Evolutionary conservation across 2,329 filamentous ascomycete genomes (phyloP).

Genomic region (Ophiostoma ulmi): DNA sequence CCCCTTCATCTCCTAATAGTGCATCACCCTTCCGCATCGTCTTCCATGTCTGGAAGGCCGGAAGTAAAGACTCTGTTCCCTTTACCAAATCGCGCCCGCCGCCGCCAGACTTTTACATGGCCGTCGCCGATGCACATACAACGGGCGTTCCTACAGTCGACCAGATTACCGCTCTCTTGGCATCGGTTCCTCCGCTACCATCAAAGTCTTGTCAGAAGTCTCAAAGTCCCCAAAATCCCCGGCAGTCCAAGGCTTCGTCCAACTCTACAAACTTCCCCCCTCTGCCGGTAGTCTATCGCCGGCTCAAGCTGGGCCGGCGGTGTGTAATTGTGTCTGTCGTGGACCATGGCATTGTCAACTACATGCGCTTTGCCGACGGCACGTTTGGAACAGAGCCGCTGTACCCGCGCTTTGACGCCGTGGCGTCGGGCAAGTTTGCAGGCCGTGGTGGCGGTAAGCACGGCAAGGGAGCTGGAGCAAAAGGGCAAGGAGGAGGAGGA

Average conservation of each 20-base stretch:
- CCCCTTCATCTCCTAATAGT: constrained; percentile 29
- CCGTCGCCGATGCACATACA: constrained; percentile 70
- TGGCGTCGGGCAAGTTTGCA: constrained; percentile 34
- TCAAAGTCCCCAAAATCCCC: neutral
- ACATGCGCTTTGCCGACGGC: constrained; percentile 72
- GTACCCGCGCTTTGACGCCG: constrained; percentile 53
- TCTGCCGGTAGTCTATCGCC: constrained; percentile 55
- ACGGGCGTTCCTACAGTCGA: constrained; percentile 66
- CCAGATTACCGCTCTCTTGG: constrained; percentile 66
- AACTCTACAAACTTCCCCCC: neutral
- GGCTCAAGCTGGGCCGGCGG: constrained; percentile 76
- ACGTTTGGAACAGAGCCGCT: constrained; percentile 72
- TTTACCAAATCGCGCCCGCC: constrained; percentile 79
- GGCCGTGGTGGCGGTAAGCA: constrained; percentile 28
- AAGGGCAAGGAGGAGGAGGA: neutral
- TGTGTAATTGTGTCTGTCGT: constrained; percentile 84
- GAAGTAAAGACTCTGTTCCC: constrained; percentile 36
- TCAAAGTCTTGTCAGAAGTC: neutral
- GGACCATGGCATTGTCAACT: constrained; percentile 85
- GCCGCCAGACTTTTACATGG: constrained; percentile 75
- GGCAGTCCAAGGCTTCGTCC: neutral
- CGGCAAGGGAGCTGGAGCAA: constrained; percentile 28
- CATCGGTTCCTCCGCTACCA: constrained; percentile 65
- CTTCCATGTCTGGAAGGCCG: constrained; percentile 25
- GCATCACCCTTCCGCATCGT: constrained; percentile 54